Evolutionary conservation across 257 asterid species (phyloP), one percentile per base, ranked within the genome.

Genomic region (Capsicum rhomboideum): DNA sequence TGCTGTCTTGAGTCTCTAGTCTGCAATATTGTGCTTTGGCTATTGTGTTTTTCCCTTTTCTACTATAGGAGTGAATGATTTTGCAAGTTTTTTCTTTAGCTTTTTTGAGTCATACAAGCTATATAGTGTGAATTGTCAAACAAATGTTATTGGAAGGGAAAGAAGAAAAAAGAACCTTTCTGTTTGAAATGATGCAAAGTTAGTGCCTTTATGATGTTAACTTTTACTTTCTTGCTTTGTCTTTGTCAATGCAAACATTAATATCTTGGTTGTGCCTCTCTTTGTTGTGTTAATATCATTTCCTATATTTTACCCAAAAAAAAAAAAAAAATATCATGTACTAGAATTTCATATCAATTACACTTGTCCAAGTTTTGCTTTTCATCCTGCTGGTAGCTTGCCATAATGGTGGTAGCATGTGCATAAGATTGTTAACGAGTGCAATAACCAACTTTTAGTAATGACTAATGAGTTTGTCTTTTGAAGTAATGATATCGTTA

Each of bases 61-160:
- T 26, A 77, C 21, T 84, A 79, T 84, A 88, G 92, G 92, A 87
- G 59, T 44, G 85, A 89, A 87, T 85, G 86, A 85, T 88, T 84
- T 86, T 87, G 81, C 80, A 86, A 50, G 75, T 82, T 54, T 61
- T 79, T 86, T 44, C 21, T 83, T 34, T 69, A 74, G 86, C 17
- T 49, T 78, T 84, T 80, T 17, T 56, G 29, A 85, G 80, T 78
- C 85, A 55, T 74, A 88, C 88, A 91, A 84, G 86, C 78, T 89
- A 88, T 84, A 83, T 68, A 88, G 94, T 91, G 95, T 92, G 98
- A 92, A 94, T 68, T 89, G 91, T 85, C 84, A 34, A 68, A 21
- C 29, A 90, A 86, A 82, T 82, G 85, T 80, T 89, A 87, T 89
- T 89, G 85, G 82, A 58, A 71, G 80, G 46, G 59, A 64, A 71